These are phyloP conservation scores for Colletotrichum sp. DNA, from an alignment of 2,329 filamentous ascomycete genomes.

Conservation along the genomic window DNA sequence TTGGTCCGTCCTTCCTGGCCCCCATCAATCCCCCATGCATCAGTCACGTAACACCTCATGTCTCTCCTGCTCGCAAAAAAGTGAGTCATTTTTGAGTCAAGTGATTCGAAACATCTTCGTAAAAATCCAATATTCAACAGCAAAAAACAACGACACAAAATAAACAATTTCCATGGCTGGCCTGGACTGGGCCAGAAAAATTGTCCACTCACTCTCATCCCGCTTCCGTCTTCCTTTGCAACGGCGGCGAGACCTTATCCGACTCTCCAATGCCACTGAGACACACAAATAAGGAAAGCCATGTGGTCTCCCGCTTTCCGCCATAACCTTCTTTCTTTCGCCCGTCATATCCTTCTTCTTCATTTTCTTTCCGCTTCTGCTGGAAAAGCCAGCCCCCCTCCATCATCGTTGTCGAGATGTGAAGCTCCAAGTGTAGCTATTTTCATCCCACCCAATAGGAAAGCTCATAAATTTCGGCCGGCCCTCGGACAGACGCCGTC, in stretches of 20 bases:
- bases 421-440: neutral
- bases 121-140: neutral
- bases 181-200: neutral
- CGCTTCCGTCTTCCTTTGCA: neutral
- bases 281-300: neutral
- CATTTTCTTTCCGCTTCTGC: neutral
- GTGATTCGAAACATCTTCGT: neutral
- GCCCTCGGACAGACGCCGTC: neutral
- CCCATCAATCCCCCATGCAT: neutral
- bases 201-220: neutral
- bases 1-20: neutral
- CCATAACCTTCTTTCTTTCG: constrained; percentile 7
- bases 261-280: neutral
- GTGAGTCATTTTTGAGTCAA: neutral
- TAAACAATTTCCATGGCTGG: neutral
- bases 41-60: neutral
- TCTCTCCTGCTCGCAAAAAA: neutral
- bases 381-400: neutral
- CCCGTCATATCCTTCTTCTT: neutral
- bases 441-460: neutral
- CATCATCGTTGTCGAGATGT: neutral
- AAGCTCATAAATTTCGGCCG: neutral
- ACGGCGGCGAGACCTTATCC: neutral
- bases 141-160: neutral
- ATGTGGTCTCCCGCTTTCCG: neutral